phyloP scores from a whole-genome alignment of 2,329 filamentous ascomycete genomes.

The Arthrobotrys entomopaga region DNA sequence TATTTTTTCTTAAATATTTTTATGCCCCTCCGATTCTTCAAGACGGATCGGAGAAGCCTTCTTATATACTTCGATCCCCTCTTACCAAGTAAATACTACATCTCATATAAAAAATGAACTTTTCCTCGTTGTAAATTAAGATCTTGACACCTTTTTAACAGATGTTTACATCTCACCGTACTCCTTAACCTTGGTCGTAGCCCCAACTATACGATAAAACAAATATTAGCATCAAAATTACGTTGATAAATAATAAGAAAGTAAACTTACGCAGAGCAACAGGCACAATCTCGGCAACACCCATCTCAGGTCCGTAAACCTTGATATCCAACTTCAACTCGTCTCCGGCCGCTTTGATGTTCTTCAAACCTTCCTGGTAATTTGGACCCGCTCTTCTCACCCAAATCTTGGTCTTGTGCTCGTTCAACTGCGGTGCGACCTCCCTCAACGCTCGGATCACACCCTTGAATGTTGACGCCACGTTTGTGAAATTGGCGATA shows the following conservation, averaged over 20 bases:
- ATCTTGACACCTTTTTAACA: too few species aligned
- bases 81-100: too few species aligned
- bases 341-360: slow-evolving; percentile 96
- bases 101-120: too few species aligned
- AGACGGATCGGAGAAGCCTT: too few species aligned
- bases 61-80: too few species aligned
- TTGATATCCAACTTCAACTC: slow-evolving; percentile 97
- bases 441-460: slow-evolving; percentile 96
- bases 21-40: too few species aligned
- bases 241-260: background rate
- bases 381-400: slow-evolving; percentile 82
- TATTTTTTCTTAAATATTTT: slow-evolving; percentile 5
- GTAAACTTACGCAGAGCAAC: slow-evolving; percentile 72
- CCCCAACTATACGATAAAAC: slow-evolving; percentile 25
- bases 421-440: slow-evolving; percentile 82
- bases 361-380: slow-evolving; percentile 99
- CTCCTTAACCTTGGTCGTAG: slow-evolving; percentile 50
- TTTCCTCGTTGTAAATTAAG: too few species aligned
- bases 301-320: slow-evolving; percentile 81
- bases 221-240: slow-evolving; percentile 6
- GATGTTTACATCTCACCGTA: slow-evolving; percentile 42
- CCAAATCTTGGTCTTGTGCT: slow-evolving; percentile 99
- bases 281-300: slow-evolving; percentile 94
- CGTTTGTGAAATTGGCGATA: slow-evolving; percentile 99
- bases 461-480: slow-evolving; percentile 99